These are phyloP conservation scores for Megacollybia marginata DNA, from an alignment of 768 basidiomycete species.

Conservation along the genomic window DNA sequence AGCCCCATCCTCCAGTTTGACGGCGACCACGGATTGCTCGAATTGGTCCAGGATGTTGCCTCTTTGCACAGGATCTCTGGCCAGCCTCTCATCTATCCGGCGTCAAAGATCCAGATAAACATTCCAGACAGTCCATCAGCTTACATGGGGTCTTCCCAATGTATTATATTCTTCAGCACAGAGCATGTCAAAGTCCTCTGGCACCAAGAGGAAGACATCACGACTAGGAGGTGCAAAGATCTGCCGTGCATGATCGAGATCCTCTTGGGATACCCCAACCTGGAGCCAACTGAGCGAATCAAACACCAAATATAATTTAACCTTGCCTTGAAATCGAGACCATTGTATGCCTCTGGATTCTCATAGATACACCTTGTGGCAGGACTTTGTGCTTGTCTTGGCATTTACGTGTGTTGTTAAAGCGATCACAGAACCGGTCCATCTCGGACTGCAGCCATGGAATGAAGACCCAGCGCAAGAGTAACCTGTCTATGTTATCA, in stretches of 20 bases:
- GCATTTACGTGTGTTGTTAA: conserved; percentile 15
- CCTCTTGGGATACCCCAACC: not conserved
- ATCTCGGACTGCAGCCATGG: conserved; percentile 29
- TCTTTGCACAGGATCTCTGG: too few species aligned
- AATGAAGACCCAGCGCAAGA: conserved; percentile 28
- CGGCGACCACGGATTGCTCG: too few species aligned
- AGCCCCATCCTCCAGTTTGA: too few species aligned
- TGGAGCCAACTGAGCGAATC: not conserved
- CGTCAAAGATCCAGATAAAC: not conserved
- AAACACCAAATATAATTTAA: not conserved
- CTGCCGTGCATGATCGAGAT: not conserved
- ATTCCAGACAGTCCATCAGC: not conserved
- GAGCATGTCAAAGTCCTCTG: too few species aligned
- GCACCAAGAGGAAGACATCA: too few species aligned
- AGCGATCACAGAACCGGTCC: conserved; percentile 17
- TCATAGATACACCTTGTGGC: conserved; percentile 27
- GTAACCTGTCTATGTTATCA: too few species aligned
- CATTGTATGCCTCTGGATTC: conserved; percentile 18
- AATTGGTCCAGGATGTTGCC: too few species aligned
- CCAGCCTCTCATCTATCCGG: too few species aligned
- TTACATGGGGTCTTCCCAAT: too few species aligned
- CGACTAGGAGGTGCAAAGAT: too few species aligned
- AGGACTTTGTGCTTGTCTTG: conserved; percentile 23
- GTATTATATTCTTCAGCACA: too few species aligned
- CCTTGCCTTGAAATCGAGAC: conserved; percentile 26